Conservation (phyloP, 768 basidiomycete species). For the Tylopilus intermedius region DNA sequence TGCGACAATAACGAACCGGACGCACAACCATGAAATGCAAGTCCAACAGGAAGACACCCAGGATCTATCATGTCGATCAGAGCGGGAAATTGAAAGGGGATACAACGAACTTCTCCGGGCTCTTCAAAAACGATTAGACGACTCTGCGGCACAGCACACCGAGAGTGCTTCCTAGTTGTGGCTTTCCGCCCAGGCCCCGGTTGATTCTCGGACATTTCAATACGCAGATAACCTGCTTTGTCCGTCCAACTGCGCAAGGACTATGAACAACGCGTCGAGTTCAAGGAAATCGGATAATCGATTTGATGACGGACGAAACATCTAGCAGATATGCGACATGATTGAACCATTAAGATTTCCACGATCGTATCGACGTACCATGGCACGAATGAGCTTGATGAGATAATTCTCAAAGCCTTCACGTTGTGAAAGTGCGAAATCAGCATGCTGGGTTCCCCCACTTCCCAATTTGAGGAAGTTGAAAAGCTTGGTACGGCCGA, state of each 20-base stretch:
- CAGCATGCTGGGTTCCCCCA: slow-evolving; percentile 49
- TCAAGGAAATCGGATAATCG: slow-evolving; percentile 88
- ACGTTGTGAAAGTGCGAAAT: slow-evolving; percentile 80
- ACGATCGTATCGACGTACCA: slow-evolving; percentile 47
- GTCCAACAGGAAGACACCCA: slow-evolving; percentile 93
- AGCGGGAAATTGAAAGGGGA: background rate
- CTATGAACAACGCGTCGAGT: slow-evolving; percentile 80
- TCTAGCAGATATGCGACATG: background rate
- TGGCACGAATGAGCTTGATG: slow-evolving; percentile 79
- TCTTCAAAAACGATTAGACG: slow-evolving; percentile 86
- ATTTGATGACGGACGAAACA: slow-evolving; percentile 77
- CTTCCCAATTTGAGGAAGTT: slow-evolving; percentile 73
- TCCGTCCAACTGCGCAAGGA: slow-evolving; percentile 76
- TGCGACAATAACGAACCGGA: slow-evolving; percentile 85
- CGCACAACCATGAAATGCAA: slow-evolving; percentile 83
- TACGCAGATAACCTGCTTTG: slow-evolving; percentile 80
- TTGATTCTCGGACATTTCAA: slow-evolving; percentile 49
- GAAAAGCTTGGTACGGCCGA: slow-evolving; percentile 51
- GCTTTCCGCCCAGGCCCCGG: slow-evolving; percentile 64
- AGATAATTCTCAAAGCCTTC: slow-evolving; percentile 85
- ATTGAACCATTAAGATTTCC: slow-evolving; percentile 1
- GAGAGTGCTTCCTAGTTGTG: slow-evolving; percentile 51
- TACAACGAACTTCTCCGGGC: slow-evolving; percentile 65
- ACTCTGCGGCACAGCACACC: slow-evolving; percentile 89
- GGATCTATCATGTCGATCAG: slow-evolving; percentile 47